phyloP scores from a whole-genome alignment of 164 flowering plant genomes.

The Magnolia officinalis region DNA sequence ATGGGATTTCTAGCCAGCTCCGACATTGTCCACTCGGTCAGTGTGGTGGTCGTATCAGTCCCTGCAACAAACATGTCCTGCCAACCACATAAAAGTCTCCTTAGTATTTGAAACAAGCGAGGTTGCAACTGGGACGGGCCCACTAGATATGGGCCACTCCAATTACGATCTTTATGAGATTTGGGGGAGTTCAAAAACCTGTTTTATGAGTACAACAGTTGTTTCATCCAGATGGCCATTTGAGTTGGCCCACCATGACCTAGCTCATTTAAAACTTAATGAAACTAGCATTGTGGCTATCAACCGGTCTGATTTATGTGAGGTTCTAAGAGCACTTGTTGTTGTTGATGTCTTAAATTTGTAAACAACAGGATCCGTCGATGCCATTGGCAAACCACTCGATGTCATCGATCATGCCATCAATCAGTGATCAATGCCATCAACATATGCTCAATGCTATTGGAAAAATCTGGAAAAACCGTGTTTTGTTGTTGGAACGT shows the following conservation, averaged over 20 bases:
- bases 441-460: too few species aligned
- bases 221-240: background rate
- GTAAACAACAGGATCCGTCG: too few species aligned
- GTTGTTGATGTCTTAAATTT: too few species aligned
- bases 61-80: slow-evolving; percentile 26
- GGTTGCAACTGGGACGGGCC: background rate
- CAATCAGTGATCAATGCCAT: too few species aligned
- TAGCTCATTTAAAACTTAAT: background rate
- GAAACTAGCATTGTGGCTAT: too few species aligned
- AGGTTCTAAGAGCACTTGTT: too few species aligned
- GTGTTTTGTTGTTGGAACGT: too few species aligned
- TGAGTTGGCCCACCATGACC: background rate
- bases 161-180: background rate
- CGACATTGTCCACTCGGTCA: slow-evolving; percentile 25
- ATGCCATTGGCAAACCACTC: too few species aligned
- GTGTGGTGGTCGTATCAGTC: slow-evolving; percentile 17
- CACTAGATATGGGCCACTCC: background rate
- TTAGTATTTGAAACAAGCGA: background rate
- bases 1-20: slow-evolving; percentile 19
- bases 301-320: too few species aligned
- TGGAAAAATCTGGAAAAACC: too few species aligned
- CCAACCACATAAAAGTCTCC: background rate
- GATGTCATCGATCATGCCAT: too few species aligned
- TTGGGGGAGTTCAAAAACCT: background rate
- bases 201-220: background rate